Evolutionary conservation across 75 land plant species (phyloP), one percentile per base, ranked within the genome.

Genomic region (Sequoia sempervirens): DNA sequence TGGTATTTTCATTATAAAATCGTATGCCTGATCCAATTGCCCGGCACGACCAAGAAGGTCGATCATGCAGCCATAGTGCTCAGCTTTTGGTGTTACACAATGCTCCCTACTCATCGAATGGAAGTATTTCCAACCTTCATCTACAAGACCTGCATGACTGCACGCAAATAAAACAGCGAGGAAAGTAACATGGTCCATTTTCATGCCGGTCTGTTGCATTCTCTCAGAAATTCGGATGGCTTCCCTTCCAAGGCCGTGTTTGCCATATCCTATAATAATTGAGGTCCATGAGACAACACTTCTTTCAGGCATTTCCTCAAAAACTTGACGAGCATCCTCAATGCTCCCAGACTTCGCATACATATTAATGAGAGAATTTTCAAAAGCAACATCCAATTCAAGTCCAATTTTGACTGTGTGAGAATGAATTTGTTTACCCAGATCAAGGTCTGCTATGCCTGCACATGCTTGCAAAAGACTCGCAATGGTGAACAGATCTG

Each of bases 361-460:
- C 95, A 94, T 94, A 4, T 91, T 87, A 18, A 94, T 83, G 43
- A 92, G 84, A 83, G 94, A 88, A 83, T 91, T 94, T 7, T 84
- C 80, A 41, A 93, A 82, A 40, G 83, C 82, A 15, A 84, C 20
- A 82, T 92, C 85, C 0, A 84, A 86, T 84, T 84, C 66, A 54
- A 92, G 88, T n/a, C 92, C 91, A 87, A 79, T 81, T 28, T 75
- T 86, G 56, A 89, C 40, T 41, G 80, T 81, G 45, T 88, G 87
- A 79, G 88, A 86, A 81, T 93, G 94, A 41, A 84, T 40, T 58
- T 84, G 87, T 81, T 72, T 80, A 45, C 92, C 94, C 0, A 74
- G 68, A 36, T 84, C 90, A 82, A 91, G 85, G 32, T 86, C 86
- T 50, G 90, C 94, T 61, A 85, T 80, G 30, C 86, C 91, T 0